Base-by-base conservation (phyloP, 2,329 filamentous ascomycete species). In the Penicillium sp. region DNA sequence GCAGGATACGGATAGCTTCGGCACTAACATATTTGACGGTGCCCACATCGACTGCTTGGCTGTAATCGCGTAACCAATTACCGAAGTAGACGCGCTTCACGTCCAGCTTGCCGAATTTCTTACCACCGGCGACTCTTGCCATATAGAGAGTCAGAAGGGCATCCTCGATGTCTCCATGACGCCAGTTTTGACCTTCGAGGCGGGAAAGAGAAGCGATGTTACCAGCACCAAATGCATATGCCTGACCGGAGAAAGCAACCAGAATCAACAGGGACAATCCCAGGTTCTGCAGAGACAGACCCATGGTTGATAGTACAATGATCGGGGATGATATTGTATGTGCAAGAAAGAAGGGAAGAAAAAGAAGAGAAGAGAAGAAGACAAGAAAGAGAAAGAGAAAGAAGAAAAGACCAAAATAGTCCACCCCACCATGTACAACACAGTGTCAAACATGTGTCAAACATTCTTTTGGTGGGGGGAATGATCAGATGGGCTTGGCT, bases 61-160 rank as follows among this genome's bases (percentile, higher is more conserved):
- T 94, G 77, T 97, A 97, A 77, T 97, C 93, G 55, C 86, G 86
- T 35, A 96, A 85, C 93, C 93, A 96, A 80, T 96, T 97, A 63
- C 93, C 93, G 79, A 97, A 97, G 80, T 97, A 97, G 62, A 96
- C 90, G 60, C 92, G 86, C 63, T 93, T 90, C 61, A 96, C 89
- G 71, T 88, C 89, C 70, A 96, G 85, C 79, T 94, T 94, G 80
- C 84, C 86, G 77, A 96, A 96, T 70, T 93, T 96, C 80, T 93
- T 92, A 66, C 84, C 84, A 62, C 85, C 86, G 38, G 83, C 81
- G 41, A 82, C 81, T 59, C 83, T 81, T 43, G 86, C 85, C 72
- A 89, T 84, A 47, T 87, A 77, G 29, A 96, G 81, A 59, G 84
- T 87, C 58, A 96, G 85, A 55, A 96, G 86, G 35, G 89, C 88